Evolutionary conservation across 1,284 basidiomycete species (phyloP).

Genomic region (Rhodotorula sp.): DNA sequence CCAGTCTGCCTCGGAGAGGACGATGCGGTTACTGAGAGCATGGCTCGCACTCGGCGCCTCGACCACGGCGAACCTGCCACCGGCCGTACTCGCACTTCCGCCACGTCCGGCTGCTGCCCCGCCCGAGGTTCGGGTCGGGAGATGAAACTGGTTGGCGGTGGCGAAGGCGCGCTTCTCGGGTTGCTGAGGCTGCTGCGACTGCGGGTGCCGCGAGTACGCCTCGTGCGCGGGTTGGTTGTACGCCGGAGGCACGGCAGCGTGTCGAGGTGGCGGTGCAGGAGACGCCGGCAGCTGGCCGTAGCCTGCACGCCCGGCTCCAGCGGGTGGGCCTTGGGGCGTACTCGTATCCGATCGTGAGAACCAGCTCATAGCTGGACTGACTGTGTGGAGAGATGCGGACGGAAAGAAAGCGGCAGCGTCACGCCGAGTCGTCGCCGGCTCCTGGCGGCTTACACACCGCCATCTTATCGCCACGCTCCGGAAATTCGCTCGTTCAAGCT

Average conservation of each 20-base stretch:
- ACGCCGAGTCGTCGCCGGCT: too few species aligned
- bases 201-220: conserved; percentile 36
- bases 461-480: too few species aligned
- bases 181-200: not conserved
- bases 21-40: conserved; percentile 76
- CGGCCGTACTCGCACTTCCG: not conserved
- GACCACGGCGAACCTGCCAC: conserved; percentile 49
- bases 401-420: too few species aligned
- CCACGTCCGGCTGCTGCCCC: conserved; percentile 3
- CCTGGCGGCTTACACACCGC: too few species aligned
- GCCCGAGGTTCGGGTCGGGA: not conserved
- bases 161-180: conserved; percentile 3
- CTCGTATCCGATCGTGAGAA: conserved; percentile 7
- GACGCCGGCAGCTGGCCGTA: not conserved
- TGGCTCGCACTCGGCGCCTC: conserved; percentile 55
- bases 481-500: too few species aligned
- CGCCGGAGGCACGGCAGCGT: conserved; percentile 27
- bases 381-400: not conserved
- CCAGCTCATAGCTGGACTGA: conserved; percentile 8
- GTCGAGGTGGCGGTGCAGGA: not conserved
- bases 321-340: not conserved
- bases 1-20: conserved; percentile 75
- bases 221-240: conserved; percentile 38
- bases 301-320: not conserved
- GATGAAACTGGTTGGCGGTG: conserved; percentile 5